Base-by-base conservation (phyloP, 768 basidiomycete species). In the Pleurotus platypus region DNA sequence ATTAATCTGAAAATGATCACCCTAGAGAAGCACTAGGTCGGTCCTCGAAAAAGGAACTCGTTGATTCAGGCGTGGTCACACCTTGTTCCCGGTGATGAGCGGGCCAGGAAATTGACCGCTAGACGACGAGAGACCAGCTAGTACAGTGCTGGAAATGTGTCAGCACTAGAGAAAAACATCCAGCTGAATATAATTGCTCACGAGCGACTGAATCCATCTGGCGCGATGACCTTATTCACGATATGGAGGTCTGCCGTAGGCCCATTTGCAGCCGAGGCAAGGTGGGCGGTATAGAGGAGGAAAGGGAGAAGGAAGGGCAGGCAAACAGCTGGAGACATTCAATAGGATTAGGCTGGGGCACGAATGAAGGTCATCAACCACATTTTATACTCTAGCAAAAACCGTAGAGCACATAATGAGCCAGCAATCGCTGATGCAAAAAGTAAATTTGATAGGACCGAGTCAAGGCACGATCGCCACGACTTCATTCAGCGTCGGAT, bases 1-100 rank as follows among this genome's bases (percentile, higher is more conserved):
- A 57, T 78, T 76, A 50, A 81, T 65, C n/a, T 67, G 61, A 60
- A 81, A 72, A 22, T 61, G 67, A 43, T 72, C 66, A 15, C 78
- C 76, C 73, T 77, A 40, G 15, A 47, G 38, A 49, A 37, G 9
- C 20, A 3, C 18, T 37, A 57, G 16, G 2, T 11, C n/a, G 46
- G 5, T 24, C 35, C 46, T 9, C 12, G 2, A 40, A 15, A 8
- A 35, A 35, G 30, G 30, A 35, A 11, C 30, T 35, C 30, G 30
- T 2, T 26, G 24, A 5, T 5, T 27, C 13, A 18, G 0, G 5
- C 2, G 20, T 9, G 11, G 37, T 16, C 7, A 57, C 30, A 70
- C 74, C 64, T 74, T 76, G 46, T 69, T 69, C 1, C 70, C 72
- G 11, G 60, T 62, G 35, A 77, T 64, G 18, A 73, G 58, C 0